These are phyloP conservation scores for Neonectria neomacrospora DNA, from an alignment of 2,329 filamentous ascomycete species.

Conservation along the genomic window DNA sequence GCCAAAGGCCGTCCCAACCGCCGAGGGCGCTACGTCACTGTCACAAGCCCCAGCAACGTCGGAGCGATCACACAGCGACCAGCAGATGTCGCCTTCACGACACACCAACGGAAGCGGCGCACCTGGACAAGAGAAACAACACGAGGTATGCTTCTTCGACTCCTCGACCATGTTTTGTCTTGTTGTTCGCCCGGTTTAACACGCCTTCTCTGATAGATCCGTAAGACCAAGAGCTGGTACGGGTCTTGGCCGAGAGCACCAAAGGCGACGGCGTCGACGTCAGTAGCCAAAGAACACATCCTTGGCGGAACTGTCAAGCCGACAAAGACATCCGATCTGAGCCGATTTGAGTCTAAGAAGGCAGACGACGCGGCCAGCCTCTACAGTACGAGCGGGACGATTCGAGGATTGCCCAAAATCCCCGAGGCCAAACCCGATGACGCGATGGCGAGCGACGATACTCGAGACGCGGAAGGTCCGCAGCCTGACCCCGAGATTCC, in stretches of 20 bases:
- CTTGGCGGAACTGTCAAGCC: constrained; percentile 65
- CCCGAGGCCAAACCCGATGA: constrained; percentile 39
- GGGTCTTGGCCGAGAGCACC: constrained; percentile 67
- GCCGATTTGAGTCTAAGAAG: constrained; percentile 61
- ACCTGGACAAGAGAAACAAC: constrained; percentile 22
- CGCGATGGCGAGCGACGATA: constrained; percentile 29
- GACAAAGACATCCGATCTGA: constrained; percentile 59
- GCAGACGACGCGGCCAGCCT: constrained; percentile 48
- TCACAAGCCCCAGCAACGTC: constrained; percentile 41
- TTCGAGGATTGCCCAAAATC: constrained; percentile 41
- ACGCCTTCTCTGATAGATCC: constrained; percentile 51
- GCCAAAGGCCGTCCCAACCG: constrained; percentile 27
- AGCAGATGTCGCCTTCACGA: constrained; percentile 30
- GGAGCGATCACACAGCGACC: constrained; percentile 30
- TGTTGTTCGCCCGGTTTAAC: neutral
- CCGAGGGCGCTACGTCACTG: constrained; percentile 43
- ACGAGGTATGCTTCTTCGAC: constrained; percentile 29
- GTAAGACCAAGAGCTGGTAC: constrained; percentile 70
- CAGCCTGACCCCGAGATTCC: constrained; percentile 21
- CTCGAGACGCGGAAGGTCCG: constrained; percentile 24
- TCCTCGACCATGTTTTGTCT: neutral
- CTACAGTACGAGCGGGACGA: constrained; percentile 40
- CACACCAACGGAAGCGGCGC: constrained; percentile 27
- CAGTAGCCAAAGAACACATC: constrained; percentile 70
- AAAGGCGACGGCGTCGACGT: constrained; percentile 69